Percentiles rank a stretch among this genome's conserved stretches.
Evolutionary conservation across 164 flowering plant species (phyloP).

Genomic region (Litsea cubeba): DNA sequence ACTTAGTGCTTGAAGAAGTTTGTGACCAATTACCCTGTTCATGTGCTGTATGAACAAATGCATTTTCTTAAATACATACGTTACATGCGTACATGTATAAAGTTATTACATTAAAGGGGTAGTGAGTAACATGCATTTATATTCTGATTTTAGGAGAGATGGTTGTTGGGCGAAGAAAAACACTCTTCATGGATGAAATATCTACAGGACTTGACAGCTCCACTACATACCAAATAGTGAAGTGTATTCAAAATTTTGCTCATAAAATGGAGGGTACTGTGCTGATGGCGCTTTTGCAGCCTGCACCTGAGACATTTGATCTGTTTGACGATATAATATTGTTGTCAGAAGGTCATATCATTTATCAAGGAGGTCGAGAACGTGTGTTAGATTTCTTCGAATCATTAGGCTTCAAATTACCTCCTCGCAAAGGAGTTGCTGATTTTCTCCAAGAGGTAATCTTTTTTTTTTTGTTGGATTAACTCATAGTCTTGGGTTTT

Average conservation of each 20-base stretch:
- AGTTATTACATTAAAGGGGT: no score
- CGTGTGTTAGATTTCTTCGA: conserved; percentile 72
- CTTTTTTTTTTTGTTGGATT: neutral
- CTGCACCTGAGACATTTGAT: conserved; percentile 93
- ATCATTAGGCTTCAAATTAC: conserved; percentile 68
- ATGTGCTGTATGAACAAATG: no score
- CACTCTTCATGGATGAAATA: conserved; percentile 96
- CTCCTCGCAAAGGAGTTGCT: conserved; percentile 82
- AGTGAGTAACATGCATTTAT: neutral
- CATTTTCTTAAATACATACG: no score
- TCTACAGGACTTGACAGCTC: conserved; percentile 97
- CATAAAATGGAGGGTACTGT: conserved; percentile 84
- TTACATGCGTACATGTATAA: neutral
- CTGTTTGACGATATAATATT: conserved; percentile 82
- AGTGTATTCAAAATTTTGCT: conserved; percentile 71
- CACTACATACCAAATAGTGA: conserved; percentile 88
- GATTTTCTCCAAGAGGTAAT: conserved; percentile 97
- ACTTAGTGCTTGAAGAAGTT: neutral
- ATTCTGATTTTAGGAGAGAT: conserved; percentile 62
- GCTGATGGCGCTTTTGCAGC: conserved; percentile 88
- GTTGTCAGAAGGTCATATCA: conserved; percentile 71
- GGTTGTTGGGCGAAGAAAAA: conserved; percentile 91
- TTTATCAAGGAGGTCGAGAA: conserved; percentile 80
- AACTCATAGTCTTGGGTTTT: neutral
- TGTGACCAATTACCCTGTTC: neutral